A percentile compares a stretch with the other conserved stretches of the same genome.
Conservation (phyloP, 192 early-diverging fungal genomes). For the Ambispora gerdemannii region DNA sequence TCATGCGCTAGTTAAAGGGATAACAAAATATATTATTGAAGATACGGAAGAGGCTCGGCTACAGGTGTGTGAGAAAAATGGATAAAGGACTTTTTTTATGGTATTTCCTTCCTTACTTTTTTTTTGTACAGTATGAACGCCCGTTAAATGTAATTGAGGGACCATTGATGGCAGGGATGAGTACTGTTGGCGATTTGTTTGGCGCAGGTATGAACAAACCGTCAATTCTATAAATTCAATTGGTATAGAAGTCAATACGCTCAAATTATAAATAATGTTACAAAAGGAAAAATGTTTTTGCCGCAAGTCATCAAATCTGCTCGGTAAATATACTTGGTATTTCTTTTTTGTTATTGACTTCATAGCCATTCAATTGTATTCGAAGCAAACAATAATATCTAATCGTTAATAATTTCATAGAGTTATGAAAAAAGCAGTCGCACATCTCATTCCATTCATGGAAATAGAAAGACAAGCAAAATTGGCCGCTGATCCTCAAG, state of each 20-base stretch:
- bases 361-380: too few species aligned
- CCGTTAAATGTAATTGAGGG: conserved; percentile 96
- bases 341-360: background rate
- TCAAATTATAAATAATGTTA: background rate
- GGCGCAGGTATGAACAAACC: conserved; percentile 46
- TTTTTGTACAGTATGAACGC: conserved; percentile 72
- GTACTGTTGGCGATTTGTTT: conserved; percentile 90
- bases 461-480: conserved; percentile 81
- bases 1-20: conserved; percentile 89
- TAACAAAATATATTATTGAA: conserved; percentile 88
- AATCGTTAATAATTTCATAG: conserved; percentile 34
- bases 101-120: background rate
- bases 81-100: too few species aligned
- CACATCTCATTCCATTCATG: conserved; percentile 93
- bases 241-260: background rate
- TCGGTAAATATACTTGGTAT: conserved; percentile 44
- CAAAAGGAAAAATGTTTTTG: conserved; percentile 93
- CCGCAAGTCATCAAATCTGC: conserved; percentile 97
- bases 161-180: conserved; percentile 94
- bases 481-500: conserved; percentile 52
- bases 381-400: too few species aligned
- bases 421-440: conserved; percentile 98
- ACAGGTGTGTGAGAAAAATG: conserved; percentile 31
- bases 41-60: conserved; percentile 92
- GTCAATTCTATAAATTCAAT: background rate